Evolutionary conservation across 2,329 filamentous ascomycete genomes (phyloP), one percentile per base, ranked within the genome.

Genomic region (Emericellopsis cladophorae): DNA sequence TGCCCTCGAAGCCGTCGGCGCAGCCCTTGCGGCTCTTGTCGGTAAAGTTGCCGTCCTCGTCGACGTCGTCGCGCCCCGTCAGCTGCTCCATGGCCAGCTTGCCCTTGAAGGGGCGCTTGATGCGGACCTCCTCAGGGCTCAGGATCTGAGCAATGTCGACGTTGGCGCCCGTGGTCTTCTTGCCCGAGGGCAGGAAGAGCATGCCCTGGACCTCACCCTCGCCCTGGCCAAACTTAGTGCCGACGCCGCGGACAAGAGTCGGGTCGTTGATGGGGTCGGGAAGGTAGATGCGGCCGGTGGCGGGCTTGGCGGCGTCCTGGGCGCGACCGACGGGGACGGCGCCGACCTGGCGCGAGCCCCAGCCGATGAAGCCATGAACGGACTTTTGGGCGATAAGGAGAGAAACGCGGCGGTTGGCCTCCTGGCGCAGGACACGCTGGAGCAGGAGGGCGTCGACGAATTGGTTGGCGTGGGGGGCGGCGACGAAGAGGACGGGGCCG

Each of bases 381-480:
- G 89, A 95, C 59, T 95, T 96, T 52, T 93, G 89, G 18, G 92
- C 92, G 46, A 95, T 92, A 39, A 98, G 76, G 55, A 94, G 89
- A 40, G 88, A 87, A 44, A 95, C 86, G 41, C 92, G 85, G 49
- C 92, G 84, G 49, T 83, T 80, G 41, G 88, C 83, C 65, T 95
- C 89, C 55, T 77, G 81, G 48, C 86, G 84, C 43, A 96, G 76
- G 12, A 88, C 87, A 48, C 89, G 82, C 76, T 95, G 93, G 40
- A 98, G 74, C 49, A 96, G 84, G 40, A 98, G 74, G 41, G 88
- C 90, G 55, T 98, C 92, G 56, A 96, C 89, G 51, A 98, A 98
- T 81, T 95, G 87, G 60, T 98, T 98, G 45, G 90, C 90, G 69
- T 98, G 92, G 49, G 92, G 92, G 41, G 90, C 92, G 36, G 89